A percentile compares a stretch with the other conserved stretches of the same genome.
Conservation (phyloP, 306 rosid species). For the Rosa rugosa region DNA sequence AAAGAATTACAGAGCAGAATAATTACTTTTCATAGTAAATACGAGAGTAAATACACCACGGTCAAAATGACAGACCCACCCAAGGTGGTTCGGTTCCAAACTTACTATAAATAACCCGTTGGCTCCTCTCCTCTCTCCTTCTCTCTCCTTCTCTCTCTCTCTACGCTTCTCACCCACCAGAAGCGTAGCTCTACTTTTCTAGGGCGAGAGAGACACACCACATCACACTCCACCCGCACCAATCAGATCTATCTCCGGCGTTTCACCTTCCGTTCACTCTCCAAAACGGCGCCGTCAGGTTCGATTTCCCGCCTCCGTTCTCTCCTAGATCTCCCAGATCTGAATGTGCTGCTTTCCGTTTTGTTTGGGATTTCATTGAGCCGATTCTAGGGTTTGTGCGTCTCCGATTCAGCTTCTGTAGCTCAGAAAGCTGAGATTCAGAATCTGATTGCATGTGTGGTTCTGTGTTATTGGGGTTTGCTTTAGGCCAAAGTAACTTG, state of each 20-base stretch:
- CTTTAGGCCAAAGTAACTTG: not conserved
- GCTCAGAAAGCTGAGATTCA: not conserved
- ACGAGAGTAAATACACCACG: conserved; percentile 6
- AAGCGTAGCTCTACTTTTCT: conserved; percentile 41
- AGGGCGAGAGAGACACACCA: not conserved
- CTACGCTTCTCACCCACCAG: conserved; percentile 50
- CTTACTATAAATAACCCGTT: conserved; percentile 34
- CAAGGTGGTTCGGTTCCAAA: not conserved
- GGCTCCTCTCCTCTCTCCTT: no score
- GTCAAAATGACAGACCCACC: conserved; percentile 6
- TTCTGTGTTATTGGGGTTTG: not conserved
- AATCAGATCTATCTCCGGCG: conserved; percentile 15
- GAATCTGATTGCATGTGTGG: conserved; percentile 21
- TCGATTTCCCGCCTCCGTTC: not conserved
- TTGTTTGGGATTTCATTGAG: not conserved
- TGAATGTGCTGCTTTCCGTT: conserved; percentile 7
- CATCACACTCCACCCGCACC: not conserved
- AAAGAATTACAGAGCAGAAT: no score
- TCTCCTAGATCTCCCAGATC: conserved; percentile 33
- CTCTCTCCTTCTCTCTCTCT: not conserved
- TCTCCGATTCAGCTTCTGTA: conserved; percentile 1
- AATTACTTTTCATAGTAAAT: no score
- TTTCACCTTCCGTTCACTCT: not conserved
- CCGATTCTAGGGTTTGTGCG: conserved; percentile 16
- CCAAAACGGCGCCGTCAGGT: conserved; percentile 28